Evolutionary conservation across 306 rosid species (phyloP), one percentile per base, ranked within the genome.

Genomic region (Alnus glutinosa): DNA sequence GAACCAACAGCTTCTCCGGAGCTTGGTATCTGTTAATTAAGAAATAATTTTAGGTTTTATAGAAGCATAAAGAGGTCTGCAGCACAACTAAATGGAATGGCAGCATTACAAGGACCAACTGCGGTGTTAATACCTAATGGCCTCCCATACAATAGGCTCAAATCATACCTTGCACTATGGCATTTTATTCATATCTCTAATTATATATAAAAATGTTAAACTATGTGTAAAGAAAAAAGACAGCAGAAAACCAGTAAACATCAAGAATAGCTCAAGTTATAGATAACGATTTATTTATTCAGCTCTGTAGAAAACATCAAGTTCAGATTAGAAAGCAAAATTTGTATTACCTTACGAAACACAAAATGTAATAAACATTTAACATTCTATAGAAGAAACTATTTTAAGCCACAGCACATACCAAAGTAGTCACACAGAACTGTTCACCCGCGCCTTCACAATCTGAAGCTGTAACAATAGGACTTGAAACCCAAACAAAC

Each of bases 381-480:
- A 4, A 10, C 7, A 57, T 74, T 61, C 54, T 54, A 44, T 48
- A 15, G 64, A 76, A 71, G 52, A 83, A 57, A 79, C 70, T 73
- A 55, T 78, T 23, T 39, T 61, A 76, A 62, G 83, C 81, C 49
- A 66, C n/a, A 61, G 61, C 46, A 39, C 90, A 79, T 86, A 92
- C 97, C 98, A 94, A 89, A 79, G 97, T 92, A 77, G 98, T 92
- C 79, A 95, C 97, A 9, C 98, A 92, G 79, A 95, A 95, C 84
- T 92, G 98, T 90, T 95, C 98, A 71, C 98, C 98, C 50, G 96
- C 98, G 82, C 98, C 98, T 87, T 95, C 98, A 77, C 98, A 95
- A 84, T 95, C 98, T 76, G 98, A 95, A 69, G 97, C 94, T 52
- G 98, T 95, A 77, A 95, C 90, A 67, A 95, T 92, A 79, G 98